phyloP scores from a whole-genome alignment of 2,329 filamentous ascomycete species.

The Xenosphaeropsis pyriputrescens region DNA sequence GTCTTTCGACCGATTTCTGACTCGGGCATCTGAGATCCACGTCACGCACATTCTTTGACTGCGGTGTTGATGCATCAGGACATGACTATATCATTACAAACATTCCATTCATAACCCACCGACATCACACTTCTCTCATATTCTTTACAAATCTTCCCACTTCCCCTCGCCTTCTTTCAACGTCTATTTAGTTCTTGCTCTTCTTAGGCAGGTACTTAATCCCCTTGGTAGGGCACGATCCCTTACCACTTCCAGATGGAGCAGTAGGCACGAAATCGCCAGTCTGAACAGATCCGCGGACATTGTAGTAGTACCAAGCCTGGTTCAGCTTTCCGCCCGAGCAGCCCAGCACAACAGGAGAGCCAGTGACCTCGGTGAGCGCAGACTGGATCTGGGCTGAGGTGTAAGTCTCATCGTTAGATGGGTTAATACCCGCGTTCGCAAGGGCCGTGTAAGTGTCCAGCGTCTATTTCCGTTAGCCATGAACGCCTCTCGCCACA shows the following conservation, averaged over 20 bases:
- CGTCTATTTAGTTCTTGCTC: background rate
- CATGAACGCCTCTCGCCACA: no score
- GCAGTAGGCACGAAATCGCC: conserved; percentile 25
- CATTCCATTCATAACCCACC: no score
- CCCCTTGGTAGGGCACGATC: background rate
- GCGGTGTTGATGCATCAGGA: no score
- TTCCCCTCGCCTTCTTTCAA: no score
- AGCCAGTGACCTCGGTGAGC: conserved; percentile 25
- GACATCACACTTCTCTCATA: no score
- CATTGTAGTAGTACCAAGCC: conserved; percentile 35
- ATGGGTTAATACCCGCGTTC: conserved; percentile 39
- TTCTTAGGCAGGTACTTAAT: background rate
- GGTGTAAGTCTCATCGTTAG: conserved; percentile 19
- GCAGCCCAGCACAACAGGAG: conserved; percentile 26
- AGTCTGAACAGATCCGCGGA: conserved; percentile 30
- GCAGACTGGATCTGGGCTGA: conserved; percentile 21
- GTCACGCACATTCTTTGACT: no score
- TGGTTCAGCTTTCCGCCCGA: conserved; percentile 27
- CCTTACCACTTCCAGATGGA: background rate
- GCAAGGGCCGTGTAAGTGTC: conserved; percentile 29
- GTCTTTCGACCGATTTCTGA: no score
- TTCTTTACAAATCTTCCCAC: no score
- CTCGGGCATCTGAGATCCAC: no score
- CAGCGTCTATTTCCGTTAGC: background rate
- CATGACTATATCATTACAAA: no score